Evolutionary conservation across 768 basidiomycete genomes (phyloP), one percentile per base, ranked within the genome.

Genomic region (Tricholomella constricta): DNA sequence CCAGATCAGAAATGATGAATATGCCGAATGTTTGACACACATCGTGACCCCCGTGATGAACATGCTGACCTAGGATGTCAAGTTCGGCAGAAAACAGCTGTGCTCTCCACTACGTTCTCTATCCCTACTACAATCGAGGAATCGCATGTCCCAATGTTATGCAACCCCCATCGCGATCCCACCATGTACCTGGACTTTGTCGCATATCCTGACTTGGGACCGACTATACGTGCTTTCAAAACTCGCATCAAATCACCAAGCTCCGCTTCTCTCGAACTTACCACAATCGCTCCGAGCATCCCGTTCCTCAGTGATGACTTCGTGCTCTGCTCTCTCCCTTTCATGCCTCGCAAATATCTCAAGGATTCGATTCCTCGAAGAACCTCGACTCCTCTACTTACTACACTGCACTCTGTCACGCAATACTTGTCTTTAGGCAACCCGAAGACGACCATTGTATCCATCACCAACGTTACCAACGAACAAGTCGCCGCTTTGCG

Each of bases 261-360:
- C 19, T 46, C 56, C 7, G 58, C 62, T 12, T 52, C 49, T 2
- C 53, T 77, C 41, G 64, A 69, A 27, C 71, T 77, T 56, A 70
- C 72, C 4, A 68, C 77, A 6, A 69, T 80, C 49, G 68, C 74
- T 8, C 54, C 72, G 0, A 65, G 63, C 26, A 57, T 78, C 40
- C 48, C 65, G 5, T 64, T 69, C 23, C 59, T 76, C 37, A 72
- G 73, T 32, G 57, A 65, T 2, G 50, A 66, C 2, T 78, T 76
- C 57, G 59, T 78, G 29, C 54, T 78, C 25, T 77, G 77, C 48
- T 64, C 76, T 3, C 47, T 80, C 4, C 78, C 81, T 4, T 80
- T 79, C 58, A 63, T 74, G 50, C 59, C 69, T 9, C 65, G 70
- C 23, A 62, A 59, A 45, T 62, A 62, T 56, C 44, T 62, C 22